These are phyloP conservation scores for Kodamaea restingae DNA, from an alignment of 805 yeast genomes.

Conservation along the genomic window DNA sequence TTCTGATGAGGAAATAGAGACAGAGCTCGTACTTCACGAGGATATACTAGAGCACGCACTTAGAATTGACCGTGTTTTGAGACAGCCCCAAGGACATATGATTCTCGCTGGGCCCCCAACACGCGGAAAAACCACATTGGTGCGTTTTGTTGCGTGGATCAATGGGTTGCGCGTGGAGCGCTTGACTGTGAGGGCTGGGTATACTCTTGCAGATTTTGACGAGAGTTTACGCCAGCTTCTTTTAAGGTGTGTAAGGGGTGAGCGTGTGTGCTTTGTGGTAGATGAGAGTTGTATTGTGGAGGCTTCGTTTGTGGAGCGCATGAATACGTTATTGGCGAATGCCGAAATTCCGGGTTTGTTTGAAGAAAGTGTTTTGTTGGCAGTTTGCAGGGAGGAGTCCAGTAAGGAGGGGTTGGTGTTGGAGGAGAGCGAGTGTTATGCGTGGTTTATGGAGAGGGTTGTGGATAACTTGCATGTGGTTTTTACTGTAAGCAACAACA, in stretches of 20 bases:
- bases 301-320: constrained; percentile 77
- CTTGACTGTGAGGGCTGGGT: constrained; percentile 53
- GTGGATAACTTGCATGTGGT: constrained; percentile 76
- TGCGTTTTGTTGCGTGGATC: constrained; percentile 88
- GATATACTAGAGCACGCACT: constrained; percentile 71
- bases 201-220: constrained; percentile 64
- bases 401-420: constrained; percentile 57
- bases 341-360: constrained; percentile 90
- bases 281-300: constrained; percentile 79
- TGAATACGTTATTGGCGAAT: constrained; percentile 91
- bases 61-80: constrained; percentile 74
- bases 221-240: constrained; percentile 53
- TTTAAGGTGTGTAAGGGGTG: constrained; percentile 44
- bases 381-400: constrained; percentile 53
- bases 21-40: constrained; percentile 58
- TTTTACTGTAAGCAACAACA: constrained; percentile 59
- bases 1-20: constrained; percentile 72
- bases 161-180: constrained; percentile 66
- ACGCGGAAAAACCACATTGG: constrained; percentile 73
- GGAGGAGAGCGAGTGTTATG: constrained; percentile 65
- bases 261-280: constrained; percentile 63
- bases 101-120: constrained; percentile 80
- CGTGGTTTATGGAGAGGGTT: constrained; percentile 70
- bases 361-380: constrained; percentile 55
- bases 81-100: constrained; percentile 87